Evolutionary conservation across 208 protist species (phyloP).

Genomic region (Acanthamoeba sp.): DNA sequence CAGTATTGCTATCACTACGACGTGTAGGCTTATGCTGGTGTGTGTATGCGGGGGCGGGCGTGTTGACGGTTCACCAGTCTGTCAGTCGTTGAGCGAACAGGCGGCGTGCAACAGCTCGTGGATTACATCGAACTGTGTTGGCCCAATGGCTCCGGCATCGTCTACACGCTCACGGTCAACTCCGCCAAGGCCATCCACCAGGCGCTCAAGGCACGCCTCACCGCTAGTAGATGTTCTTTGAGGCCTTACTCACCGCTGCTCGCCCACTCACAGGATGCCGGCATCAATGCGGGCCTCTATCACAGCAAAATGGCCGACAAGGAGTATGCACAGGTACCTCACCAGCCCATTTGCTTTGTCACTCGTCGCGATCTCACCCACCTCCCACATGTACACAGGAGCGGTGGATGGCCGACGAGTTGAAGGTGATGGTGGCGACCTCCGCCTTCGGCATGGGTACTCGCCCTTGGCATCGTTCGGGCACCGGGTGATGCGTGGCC

Average conservation of each 20-base stretch:
- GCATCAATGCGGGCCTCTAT: neutral
- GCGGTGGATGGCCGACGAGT: slow-evolving; percentile 90
- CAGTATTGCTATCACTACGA: neutral
- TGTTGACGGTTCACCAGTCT: no score
- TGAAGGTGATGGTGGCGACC: slow-evolving; percentile 96
- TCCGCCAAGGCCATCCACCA: neutral
- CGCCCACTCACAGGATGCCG: neutral
- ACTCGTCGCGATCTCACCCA: no score
- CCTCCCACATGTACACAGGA: neutral
- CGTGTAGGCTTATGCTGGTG: no score
- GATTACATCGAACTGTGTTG: neutral
- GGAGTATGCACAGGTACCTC: neutral
- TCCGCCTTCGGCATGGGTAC: slow-evolving; percentile 98
- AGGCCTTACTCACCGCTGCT: neutral
- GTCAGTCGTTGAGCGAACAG: neutral
- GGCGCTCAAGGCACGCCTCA: neutral
- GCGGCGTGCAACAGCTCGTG: neutral
- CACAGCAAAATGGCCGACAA: neutral
- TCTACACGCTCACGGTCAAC: neutral
- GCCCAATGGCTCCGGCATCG: neutral
- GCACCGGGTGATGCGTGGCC: no score
- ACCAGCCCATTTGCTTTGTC: neutral
- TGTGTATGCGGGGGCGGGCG: no score
- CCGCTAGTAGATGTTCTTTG: neutral
- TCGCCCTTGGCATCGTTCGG: neutral